Percentiles rank a stretch among this genome's conserved stretches.
Evolutionary conservation across 2,329 filamentous ascomycete genomes (phyloP).

Genomic region (Myriosclerotinia curreyana): DNA sequence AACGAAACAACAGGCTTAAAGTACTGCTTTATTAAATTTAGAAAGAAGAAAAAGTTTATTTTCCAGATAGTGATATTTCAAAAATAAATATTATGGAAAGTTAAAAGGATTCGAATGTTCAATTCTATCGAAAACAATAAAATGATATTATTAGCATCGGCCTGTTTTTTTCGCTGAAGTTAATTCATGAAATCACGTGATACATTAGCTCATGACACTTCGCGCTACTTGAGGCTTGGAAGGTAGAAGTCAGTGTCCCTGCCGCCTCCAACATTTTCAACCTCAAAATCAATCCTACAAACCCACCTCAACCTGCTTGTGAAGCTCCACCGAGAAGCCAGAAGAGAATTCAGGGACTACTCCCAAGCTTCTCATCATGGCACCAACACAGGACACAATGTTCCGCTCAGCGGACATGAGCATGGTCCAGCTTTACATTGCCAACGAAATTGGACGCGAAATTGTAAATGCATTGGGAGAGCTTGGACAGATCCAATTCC

Average conservation of each 20-base stretch:
- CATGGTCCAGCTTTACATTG: conserved; percentile 99
- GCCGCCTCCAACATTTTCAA: conserved; percentile 18
- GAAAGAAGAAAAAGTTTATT: too few species aligned
- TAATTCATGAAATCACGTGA: neutral
- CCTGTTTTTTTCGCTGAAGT: too few species aligned
- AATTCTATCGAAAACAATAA: too few species aligned
- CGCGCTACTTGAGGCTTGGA: neutral
- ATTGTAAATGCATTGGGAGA: conserved; percentile 95
- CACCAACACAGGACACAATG: conserved; percentile 78
- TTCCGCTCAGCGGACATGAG: conserved; percentile 99
- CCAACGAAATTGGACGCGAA: conserved; percentile 97
- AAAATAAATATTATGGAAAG: too few species aligned
- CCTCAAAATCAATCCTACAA: conserved; percentile 13
- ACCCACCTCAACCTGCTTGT: conserved; percentile 5
- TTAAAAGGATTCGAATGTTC: too few species aligned
- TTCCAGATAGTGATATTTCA: too few species aligned
- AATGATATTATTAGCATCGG: too few species aligned
- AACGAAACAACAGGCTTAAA: too few species aligned
- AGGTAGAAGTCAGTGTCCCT: conserved; percentile 1
- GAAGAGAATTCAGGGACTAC: conserved; percentile 24
- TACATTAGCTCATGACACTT: neutral
- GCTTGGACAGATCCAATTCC: conserved; percentile 92
- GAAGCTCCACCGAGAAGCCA: conserved; percentile 28
- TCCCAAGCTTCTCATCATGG: conserved; percentile 48
- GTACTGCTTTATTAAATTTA: too few species aligned